Evolutionary conservation across 768 basidiomycete genomes (phyloP).

Genomic region (Grammothele lineata): DNA sequence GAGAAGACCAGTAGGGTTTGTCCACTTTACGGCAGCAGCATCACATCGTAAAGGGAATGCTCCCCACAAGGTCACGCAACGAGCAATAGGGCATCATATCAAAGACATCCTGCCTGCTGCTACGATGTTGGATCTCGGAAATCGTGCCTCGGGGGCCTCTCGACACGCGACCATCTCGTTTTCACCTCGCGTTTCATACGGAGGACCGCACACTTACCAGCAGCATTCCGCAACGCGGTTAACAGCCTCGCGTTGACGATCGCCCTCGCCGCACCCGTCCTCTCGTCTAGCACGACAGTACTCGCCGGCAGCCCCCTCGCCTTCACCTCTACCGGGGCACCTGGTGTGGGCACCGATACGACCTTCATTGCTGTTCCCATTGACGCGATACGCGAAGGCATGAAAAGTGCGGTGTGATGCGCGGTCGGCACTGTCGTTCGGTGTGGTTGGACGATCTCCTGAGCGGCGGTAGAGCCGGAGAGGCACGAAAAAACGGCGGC

Average conservation of each 20-base stretch:
- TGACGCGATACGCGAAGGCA: slow-evolving; percentile 66
- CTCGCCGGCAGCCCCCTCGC: slow-evolving; percentile 65
- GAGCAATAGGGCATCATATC: too few relatives aligned
- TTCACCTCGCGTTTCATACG: too few relatives aligned
- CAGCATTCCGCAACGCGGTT: slow-evolving; percentile 81
- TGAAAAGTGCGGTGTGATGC: slow-evolving; percentile 67
- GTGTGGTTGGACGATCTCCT: slow-evolving; percentile 40
- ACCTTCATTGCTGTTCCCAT: slow-evolving; percentile 70
- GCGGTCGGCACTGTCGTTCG: slow-evolving; percentile 50
- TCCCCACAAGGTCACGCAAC: too few relatives aligned
- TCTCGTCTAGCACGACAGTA: slow-evolving; percentile 72
- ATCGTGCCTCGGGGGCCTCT: too few relatives aligned
- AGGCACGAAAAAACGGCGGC: slow-evolving; percentile 51
- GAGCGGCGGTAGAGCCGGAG: slow-evolving; percentile 20
- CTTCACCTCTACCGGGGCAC: slow-evolving; percentile 29
- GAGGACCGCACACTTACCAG: slow-evolving; percentile 47
- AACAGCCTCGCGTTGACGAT: slow-evolving; percentile 73
- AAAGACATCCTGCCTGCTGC: too few relatives aligned
- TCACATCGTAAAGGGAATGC: neutral
- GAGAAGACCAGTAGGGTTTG: too few relatives aligned
- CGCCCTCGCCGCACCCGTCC: slow-evolving; percentile 63
- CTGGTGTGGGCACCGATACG: slow-evolving; percentile 62
- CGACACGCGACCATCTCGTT: too few relatives aligned
- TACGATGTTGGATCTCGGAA: too few relatives aligned
- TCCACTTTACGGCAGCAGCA: too few relatives aligned